Conservation (phyloP, 495 filamentous ascomycete species). For the Aspergillus affinis region DNA sequence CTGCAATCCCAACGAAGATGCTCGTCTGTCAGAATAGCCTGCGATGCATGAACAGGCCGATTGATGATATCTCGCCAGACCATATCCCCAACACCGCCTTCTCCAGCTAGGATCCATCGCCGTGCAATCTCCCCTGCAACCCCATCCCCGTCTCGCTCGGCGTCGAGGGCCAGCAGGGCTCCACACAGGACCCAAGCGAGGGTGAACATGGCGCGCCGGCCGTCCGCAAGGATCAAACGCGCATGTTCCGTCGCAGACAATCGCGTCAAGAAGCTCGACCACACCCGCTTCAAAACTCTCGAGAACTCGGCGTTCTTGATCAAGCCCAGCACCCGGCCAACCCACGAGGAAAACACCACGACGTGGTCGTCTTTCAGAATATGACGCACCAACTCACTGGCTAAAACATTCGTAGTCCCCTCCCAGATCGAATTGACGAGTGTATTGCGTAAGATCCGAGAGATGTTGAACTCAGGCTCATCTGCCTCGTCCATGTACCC, state of each 20-base stretch:
- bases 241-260: constrained; percentile 6
- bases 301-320: constrained; percentile 15
- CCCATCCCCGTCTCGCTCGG: constrained; percentile 28
- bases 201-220: constrained; percentile 37
- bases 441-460: constrained; percentile 63
- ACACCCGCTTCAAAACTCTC: constrained; percentile 18
- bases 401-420: constrained; percentile 71
- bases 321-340: constrained; percentile 34
- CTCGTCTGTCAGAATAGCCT: constrained; percentile 9
- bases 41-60: not conserved
- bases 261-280: constrained; percentile 19
- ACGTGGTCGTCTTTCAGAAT: constrained; percentile 45
- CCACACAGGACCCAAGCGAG: constrained; percentile 36
- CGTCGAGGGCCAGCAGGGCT: constrained; percentile 30
- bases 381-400: constrained; percentile 59
- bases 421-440: constrained; percentile 72
- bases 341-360: constrained; percentile 42
- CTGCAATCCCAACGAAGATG: constrained; percentile 34
- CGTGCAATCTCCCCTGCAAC: constrained; percentile 32
- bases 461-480: constrained; percentile 58
- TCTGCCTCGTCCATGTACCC: constrained; percentile 63
- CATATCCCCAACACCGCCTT: constrained; percentile 32
- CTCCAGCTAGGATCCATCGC: constrained; percentile 32
- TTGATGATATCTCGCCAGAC: constrained; percentile 32
- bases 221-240: constrained; percentile 28